These are phyloP conservation scores for Strobilomyces echinocephalus DNA, from an alignment of 768 basidiomycete genomes.

Conservation along the genomic window DNA sequence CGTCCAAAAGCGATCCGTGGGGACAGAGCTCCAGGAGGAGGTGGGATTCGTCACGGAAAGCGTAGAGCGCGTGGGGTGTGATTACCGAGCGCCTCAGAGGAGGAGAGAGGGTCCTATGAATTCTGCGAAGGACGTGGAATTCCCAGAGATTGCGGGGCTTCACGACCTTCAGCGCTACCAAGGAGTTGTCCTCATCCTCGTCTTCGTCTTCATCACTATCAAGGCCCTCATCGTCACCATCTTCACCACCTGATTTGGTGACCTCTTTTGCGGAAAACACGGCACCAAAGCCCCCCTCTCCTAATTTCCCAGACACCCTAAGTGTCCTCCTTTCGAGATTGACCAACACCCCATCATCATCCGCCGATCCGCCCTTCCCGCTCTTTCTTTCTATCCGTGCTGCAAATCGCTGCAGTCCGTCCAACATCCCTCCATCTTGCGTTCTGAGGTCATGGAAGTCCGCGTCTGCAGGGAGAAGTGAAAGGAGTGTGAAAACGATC, in stretches of 20 bases:
- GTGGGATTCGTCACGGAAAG: slow-evolving; percentile 84
- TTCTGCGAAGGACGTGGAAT: slow-evolving; percentile 74
- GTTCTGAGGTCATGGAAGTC: slow-evolving; percentile 57
- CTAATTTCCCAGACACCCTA: slow-evolving; percentile 79
- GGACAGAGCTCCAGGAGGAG: slow-evolving; percentile 83
- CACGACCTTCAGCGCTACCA: slow-evolving; percentile 89
- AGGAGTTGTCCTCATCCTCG: slow-evolving; percentile 42
- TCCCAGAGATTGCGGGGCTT: slow-evolving; percentile 90
- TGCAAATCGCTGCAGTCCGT: slow-evolving; percentile 68
- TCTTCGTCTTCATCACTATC: slow-evolving; percentile 43
- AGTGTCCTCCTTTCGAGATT: slow-evolving; percentile 61
- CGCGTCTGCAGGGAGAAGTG: slow-evolving; percentile 54
- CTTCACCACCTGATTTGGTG: slow-evolving; percentile 36
- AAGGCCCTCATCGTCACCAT: slow-evolving; percentile 39
- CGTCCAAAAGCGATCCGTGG: slow-evolving; percentile 88
- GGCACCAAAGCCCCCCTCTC: slow-evolving; percentile 94
- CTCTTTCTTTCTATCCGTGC: slow-evolving; percentile 36
- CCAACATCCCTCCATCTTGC: slow-evolving; percentile 55
- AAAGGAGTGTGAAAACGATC: slow-evolving; percentile 60
- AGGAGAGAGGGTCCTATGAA: slow-evolving; percentile 64
- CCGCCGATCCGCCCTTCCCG: slow-evolving; percentile 32
- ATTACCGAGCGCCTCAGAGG: slow-evolving; percentile 65
- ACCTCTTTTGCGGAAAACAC: slow-evolving; percentile 81
- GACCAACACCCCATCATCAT: slow-evolving; percentile 46
- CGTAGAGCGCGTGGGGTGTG: slow-evolving; percentile 72